Base-by-base conservation (phyloP, 257 asterid species). In the Nicotiana tabacum region DNA sequence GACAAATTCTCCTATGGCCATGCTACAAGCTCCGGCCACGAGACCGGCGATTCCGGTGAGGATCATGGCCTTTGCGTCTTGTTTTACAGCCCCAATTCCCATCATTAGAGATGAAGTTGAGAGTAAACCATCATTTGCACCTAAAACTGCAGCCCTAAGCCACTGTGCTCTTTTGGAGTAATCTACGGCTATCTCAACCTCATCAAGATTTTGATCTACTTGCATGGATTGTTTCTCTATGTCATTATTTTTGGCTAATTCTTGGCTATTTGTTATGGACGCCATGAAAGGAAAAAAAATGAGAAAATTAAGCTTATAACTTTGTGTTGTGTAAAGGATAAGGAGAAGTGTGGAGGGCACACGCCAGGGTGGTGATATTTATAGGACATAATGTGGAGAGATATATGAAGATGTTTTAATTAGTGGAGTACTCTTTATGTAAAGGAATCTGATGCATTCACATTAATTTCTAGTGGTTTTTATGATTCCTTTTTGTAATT, bases 1-100 rank as follows among this genome's bases (percentile, higher is more conserved):
- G 2, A 93, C 97, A 2, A 83, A 91, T 21, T 93, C 98, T 1
- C 95, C 98, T 77, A 93, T 87, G 21, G 97, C 98, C 98, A 93
- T 93, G 92, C 97, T 92, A 78, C 90, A 91, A 0, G 98, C 95
- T 0, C 97, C 97, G 18, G 92, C 95, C 39, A 91, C 83, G 74
- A 88, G 7, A 0, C 97, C 95, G 29, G 94, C 94, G 7, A 84
- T 77, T 1, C 97, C 97, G 79, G 94, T 87, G 81, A 93, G 89
- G 80, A 92, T 77, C 97, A 93, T 93, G 43, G 89, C 85, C 81
- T 81, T 90, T 17, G 66, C 81, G 37, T 93, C 97, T 4, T 77
- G 84, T 3, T 89, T 76, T 56, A 93, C 90, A 0, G 97, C 97
- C 0, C 97, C 97, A 17, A 91, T 56, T 0, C 97, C 98, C 88